Base-by-base conservation (phyloP, 768 basidiomycete genomes). In the Lactarius vividus region DNA sequence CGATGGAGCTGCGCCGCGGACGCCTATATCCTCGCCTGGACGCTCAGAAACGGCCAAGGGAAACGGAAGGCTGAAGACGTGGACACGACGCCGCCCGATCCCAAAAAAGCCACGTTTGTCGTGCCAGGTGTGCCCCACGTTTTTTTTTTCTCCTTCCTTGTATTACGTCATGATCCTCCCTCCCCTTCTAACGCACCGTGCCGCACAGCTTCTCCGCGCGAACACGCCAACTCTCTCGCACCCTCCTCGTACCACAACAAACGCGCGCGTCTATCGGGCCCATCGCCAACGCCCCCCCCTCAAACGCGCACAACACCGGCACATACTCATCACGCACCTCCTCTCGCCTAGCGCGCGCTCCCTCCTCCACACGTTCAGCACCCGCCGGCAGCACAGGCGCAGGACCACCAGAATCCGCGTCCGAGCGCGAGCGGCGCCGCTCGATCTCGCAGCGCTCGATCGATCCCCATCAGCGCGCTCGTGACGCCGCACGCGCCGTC, bases 401-500 rank as follows among this genome's bases (percentile, higher is more conserved):
- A 3, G 65, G 65, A 0, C 56, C 37, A 42, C 65, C 56, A 9
- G 65, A 66, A 35, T 52, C 57, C 5, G 11, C 39, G 8, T 63
- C 66, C 0, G 66, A 67, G 11, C 66, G 66, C 28, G 66, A 63
- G 9, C 40, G 66, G 1, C 61, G 52, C 81, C 20, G 75, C 75
- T 64, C 76, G 72, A 57, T 87, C 64, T 89, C 89, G 3, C 85
- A 87, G 72, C 79, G 81, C 15, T 92, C 90, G n/a, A n/a, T n/a
- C n/a, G n/a, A 88, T 93, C 26, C 91, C 91, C 3, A 83, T 93
- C 62, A 88, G 88, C 46, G 91, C 91, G 3, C 78, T 91, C 68
- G 82, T 93, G 52, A 86, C 89, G 3, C 90, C 91, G 0, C 89
- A 89, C 71, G 89, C 88, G 29, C 91, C 89, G 5, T 92, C 91